Conservation (phyloP, 768 basidiomycete genomes). For the Tylopilus vinaceipallidus region DNA sequence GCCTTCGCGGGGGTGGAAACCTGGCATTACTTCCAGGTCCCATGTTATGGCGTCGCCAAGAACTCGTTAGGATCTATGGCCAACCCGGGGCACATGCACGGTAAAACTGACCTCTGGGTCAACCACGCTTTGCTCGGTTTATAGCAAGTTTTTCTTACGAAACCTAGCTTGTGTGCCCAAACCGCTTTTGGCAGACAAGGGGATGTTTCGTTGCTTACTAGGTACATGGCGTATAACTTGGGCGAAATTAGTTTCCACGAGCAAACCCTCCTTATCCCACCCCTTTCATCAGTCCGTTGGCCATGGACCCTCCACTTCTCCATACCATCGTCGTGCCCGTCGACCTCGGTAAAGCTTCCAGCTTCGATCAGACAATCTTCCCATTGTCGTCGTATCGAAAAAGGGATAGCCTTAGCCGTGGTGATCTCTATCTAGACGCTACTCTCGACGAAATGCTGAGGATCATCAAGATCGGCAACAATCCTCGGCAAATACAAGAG, state of each 20-base stretch:
- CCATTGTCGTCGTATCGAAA: constrained; percentile 1
- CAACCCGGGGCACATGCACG: neutral
- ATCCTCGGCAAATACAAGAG: neutral
- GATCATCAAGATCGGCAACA: neutral
- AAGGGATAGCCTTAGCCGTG: neutral
- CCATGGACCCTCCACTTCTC: neutral
- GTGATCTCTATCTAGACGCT: constrained; percentile 7
- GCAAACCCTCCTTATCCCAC: neutral
- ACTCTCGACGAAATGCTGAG: constrained; percentile 10
- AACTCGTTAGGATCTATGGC: neutral
- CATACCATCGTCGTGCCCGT: constrained; percentile 4
- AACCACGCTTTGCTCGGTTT: neutral
- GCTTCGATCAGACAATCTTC: constrained; percentile 5
- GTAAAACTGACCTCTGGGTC: neutral
- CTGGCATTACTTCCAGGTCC: neutral
- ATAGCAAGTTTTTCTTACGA: neutral
- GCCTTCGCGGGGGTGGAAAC: neutral
- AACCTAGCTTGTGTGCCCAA: neutral
- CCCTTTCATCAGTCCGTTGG: neutral
- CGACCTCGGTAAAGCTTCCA: constrained; percentile 1
- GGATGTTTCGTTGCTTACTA: neutral
- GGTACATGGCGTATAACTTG: neutral
- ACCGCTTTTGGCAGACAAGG: neutral
- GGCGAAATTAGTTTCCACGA: neutral
- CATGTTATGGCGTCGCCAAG: too few species aligned